Evolutionary conservation across 768 basidiomycete genomes (phyloP).

Genomic region (Bullera alba): DNA sequence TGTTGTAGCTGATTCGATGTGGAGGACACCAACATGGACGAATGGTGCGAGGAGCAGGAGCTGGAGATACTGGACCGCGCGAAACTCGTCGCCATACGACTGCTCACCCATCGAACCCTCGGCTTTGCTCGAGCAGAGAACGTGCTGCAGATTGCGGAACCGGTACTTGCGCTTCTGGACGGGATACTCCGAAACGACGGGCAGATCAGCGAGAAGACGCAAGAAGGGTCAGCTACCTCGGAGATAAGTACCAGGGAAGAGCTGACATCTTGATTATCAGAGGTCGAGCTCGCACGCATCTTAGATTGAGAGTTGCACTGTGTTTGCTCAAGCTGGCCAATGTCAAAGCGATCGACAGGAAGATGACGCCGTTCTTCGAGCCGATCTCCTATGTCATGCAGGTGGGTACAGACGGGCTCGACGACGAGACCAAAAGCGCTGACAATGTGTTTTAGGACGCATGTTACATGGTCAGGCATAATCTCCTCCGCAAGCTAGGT

Average conservation of each 20-base stretch:
- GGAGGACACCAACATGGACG: conserved; percentile 45
- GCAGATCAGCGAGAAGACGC: conserved; percentile 55
- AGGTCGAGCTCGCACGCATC: conserved; percentile 56
- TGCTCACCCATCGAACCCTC: conserved; percentile 72
- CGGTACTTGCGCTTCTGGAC: conserved; percentile 68
- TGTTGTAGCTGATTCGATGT: conserved; percentile 1
- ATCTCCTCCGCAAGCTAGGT: conserved; percentile 69
- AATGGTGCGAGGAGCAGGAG: conserved; percentile 69
- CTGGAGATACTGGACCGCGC: conserved; percentile 58
- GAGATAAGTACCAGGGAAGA: neutral
- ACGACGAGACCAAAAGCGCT: too few relatives aligned
- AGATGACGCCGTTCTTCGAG: conserved; percentile 58
- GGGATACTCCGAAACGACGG: conserved; percentile 66
- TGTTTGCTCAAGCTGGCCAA: conserved; percentile 68
- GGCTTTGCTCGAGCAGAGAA: conserved; percentile 54
- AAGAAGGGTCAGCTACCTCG: conserved; percentile 51
- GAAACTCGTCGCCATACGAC: conserved; percentile 69
- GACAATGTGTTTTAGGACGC: conserved; percentile 66
- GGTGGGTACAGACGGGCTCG: conserved; percentile 49
- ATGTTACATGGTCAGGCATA: conserved; percentile 74
- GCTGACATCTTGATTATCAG: conserved; percentile 24
- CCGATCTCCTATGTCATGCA: conserved; percentile 67
- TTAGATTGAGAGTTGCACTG: conserved; percentile 74
- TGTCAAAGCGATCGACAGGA: conserved; percentile 53
- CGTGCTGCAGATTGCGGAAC: conserved; percentile 60